Conservation (phyloP, 2,329 filamentous ascomycete genomes). For the Pseudogymnoascus sp. region DNA sequence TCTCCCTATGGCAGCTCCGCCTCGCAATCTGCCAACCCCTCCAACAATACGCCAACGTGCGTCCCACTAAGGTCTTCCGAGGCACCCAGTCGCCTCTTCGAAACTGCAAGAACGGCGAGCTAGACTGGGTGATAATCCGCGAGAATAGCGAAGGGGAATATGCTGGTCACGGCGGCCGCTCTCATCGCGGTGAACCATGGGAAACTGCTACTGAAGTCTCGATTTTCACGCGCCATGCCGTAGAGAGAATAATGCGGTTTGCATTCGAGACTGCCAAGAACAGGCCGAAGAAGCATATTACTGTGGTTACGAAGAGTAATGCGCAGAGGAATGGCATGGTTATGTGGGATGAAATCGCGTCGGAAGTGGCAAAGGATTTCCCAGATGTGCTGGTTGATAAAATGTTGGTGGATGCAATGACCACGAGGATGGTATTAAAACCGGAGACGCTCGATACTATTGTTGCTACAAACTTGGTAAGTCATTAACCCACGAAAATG, state of each 20-base stretch:
- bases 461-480: slow-evolving; percentile 46
- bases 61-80: slow-evolving; percentile 50
- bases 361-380: slow-evolving; percentile 46
- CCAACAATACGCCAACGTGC: slow-evolving; percentile 59
- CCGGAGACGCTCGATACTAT: slow-evolving; percentile 52
- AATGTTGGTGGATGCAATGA: slow-evolving; percentile 51
- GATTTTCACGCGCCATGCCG: slow-evolving; percentile 52
- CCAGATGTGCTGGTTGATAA: slow-evolving; percentile 52
- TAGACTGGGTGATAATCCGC: slow-evolving; percentile 59
- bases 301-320: slow-evolving; percentile 58
- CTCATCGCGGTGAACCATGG: slow-evolving; percentile 48
- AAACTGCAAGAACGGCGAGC: slow-evolving; percentile 36
- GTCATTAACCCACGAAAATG: not conserved
- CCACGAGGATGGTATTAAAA: slow-evolving; percentile 46
- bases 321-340: slow-evolving; percentile 60
- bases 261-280: slow-evolving; percentile 47
- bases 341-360: slow-evolving; percentile 55
- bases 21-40: slow-evolving; percentile 55
- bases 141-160: slow-evolving; percentile 61
- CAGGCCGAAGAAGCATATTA: slow-evolving; percentile 49
- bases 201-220: slow-evolving; percentile 53
- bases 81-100: slow-evolving; percentile 48
- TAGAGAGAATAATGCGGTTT: slow-evolving; percentile 54
- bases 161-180: slow-evolving; percentile 52
- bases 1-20: slow-evolving; percentile 56